Evolutionary conservation across 768 basidiomycete species (phyloP).

Genomic region (Rhizopogon roseolus): DNA sequence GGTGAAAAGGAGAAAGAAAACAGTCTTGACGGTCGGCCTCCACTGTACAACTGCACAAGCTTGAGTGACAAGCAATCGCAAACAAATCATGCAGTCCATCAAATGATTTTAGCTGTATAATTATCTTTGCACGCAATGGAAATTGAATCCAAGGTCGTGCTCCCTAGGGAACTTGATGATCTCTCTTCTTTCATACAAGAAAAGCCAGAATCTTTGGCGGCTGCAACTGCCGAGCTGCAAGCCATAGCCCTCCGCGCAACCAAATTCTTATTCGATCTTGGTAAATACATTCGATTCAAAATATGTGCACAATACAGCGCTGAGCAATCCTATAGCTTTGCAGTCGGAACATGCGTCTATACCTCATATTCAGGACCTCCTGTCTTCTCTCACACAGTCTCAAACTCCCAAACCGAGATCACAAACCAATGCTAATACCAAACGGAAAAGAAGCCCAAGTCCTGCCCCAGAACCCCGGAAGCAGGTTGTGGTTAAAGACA

Average conservation of each 20-base stretch:
- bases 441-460: slow-evolving; percentile 38
- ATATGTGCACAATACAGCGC: background rate
- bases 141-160: slow-evolving; percentile 11
- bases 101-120: background rate
- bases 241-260: slow-evolving; percentile 59
- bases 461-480: slow-evolving; percentile 27
- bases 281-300: slow-evolving; percentile 35
- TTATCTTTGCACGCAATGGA: background rate
- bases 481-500: slow-evolving; percentile 39
- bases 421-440: slow-evolving; percentile 38
- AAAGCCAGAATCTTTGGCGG: slow-evolving; percentile 50
- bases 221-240: slow-evolving; percentile 48
- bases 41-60: too few species aligned
- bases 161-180: slow-evolving; percentile 39
- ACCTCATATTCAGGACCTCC: slow-evolving; percentile 57
- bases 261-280: slow-evolving; percentile 72
- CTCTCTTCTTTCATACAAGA: slow-evolving; percentile 55
- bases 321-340: slow-evolving; percentile 42
- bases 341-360: slow-evolving; percentile 62
- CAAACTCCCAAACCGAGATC: slow-evolving; percentile 75
- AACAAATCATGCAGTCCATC: background rate
- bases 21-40: too few species aligned
- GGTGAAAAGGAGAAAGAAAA: background rate
- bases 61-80: background rate
- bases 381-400: slow-evolving; percentile 63